Base-by-base conservation (phyloP, 2,329 filamentous ascomycete genomes). In the Xylaria sp. region DNA sequence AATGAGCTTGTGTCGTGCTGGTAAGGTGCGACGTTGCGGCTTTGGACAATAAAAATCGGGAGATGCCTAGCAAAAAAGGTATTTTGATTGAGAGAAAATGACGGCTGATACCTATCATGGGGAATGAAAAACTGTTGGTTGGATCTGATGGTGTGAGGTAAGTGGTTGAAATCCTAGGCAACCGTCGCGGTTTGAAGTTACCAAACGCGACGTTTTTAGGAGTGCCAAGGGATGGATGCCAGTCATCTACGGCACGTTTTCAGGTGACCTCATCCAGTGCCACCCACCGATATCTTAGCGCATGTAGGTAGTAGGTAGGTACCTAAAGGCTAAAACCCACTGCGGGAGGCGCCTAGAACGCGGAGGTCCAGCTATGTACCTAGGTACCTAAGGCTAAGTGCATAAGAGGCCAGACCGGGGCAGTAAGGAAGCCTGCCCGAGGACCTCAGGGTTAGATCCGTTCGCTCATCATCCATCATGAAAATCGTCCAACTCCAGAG, bases 191-290 rank as follows among this genome's bases (percentile, higher is more conserved):
- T 62, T 50, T 39, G 30, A 55, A 37, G 35, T 11, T 57, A 2
- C 3, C 42, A 47, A 30, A 39, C 65, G 67, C 67, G 69, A 61
- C 54, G 10, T 48, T 59, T 18, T 23, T 63, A 13, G 37, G 37
- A 42, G 37, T 7, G 37, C 37, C 23, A 30, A 30, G 23, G 23
- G 23, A 30, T 30, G 23, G 23, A 30, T 30, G 23, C 37, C 42
- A 46, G 13, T 13, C 11, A 35, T 34, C 52, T 30, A 66, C 55
- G 37, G 61, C 69, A 61, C 69, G 68, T 48, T 51, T 30, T 71
- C 69, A 71, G 58, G 68, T 70, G 69, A 71, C 59, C 59, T 61
- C 47, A 58, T 4, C 5, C 39, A 13, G n/a, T 47, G 5, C 37
- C 5, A 5, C 23, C 23, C 23, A 1, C 23, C 23, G 23, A 30